Conservation (phyloP, 371 early-diverging fungal genomes). For the Sanchytrium tribonematis region DNA sequence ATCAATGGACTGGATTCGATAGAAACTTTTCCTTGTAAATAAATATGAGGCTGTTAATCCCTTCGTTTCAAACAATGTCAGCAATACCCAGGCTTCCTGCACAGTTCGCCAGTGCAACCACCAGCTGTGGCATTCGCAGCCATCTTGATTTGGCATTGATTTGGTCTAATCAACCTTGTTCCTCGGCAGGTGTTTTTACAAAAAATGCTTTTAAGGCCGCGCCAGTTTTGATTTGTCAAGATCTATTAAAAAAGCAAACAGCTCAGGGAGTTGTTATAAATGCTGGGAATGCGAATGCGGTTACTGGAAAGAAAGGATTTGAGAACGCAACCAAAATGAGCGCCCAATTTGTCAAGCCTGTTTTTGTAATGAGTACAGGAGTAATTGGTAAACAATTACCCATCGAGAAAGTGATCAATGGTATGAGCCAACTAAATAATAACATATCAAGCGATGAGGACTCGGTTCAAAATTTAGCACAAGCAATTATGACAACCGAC, state of each 20-base stretch:
- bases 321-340: slow-evolving; percentile 44
- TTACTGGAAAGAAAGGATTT: slow-evolving; percentile 58
- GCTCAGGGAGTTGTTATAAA: slow-evolving; percentile 49
- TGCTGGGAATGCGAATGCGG: slow-evolving; percentile 83
- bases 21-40: no score
- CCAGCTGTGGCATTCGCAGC: no score
- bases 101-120: no score
- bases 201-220: slow-evolving; percentile 71
- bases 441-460: slow-evolving; percentile 10
- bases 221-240: slow-evolving; percentile 44
- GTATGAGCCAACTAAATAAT: slow-evolving; percentile 20
- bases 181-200: slow-evolving; percentile 68
- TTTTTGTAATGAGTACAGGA: slow-evolving; percentile 78
- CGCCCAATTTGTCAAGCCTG: slow-evolving; percentile 8
- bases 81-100: no score
- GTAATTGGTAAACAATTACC: slow-evolving; percentile 76
- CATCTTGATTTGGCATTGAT: slow-evolving; percentile 70
- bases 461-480: slow-evolving; percentile 32
- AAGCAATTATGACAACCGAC: slow-evolving; percentile 82
- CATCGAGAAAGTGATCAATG: slow-evolving; percentile 48
- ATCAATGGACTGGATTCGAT: no score
- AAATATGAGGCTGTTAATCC: no score
- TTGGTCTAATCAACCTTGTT: slow-evolving; percentile 31
- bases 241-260: slow-evolving; percentile 22
- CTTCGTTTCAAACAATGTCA: no score